phyloP scores from a whole-genome alignment of 257 asterid species.

The Euphrasia confusa region DNA sequence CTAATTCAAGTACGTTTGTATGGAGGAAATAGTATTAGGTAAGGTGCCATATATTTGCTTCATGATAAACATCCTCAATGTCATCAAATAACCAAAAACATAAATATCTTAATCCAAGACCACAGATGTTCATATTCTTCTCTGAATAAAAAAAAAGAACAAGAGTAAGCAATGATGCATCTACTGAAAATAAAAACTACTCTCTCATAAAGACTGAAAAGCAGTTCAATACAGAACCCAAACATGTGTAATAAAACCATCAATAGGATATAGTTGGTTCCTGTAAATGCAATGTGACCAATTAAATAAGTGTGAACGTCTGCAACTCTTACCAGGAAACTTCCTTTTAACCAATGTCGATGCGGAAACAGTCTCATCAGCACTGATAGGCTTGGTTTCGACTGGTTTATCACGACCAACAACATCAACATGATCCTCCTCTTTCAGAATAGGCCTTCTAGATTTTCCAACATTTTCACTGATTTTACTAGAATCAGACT shows the following conservation, averaged over 20 bases:
- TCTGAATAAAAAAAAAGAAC: not conserved
- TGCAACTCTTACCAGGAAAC: constrained; percentile 42
- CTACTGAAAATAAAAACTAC: not conserved
- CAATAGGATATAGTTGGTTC: constrained; percentile 5
- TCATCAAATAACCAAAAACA: not conserved
- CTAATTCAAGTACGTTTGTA: not conserved
- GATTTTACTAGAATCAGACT: constrained; percentile 31
- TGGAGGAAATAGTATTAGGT: not conserved
- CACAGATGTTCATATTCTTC: not conserved
- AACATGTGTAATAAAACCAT: constrained; percentile 12
- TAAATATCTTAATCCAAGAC: not conserved
- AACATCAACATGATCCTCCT: constrained; percentile 51
- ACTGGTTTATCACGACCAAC: constrained; percentile 46
- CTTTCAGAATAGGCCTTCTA: constrained; percentile 30
- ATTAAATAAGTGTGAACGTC: not conserved
- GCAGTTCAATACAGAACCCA: not conserved
- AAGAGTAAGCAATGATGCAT: not conserved
- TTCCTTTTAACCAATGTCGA: constrained; percentile 55
- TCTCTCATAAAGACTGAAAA: not conserved
- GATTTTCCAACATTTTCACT: constrained; percentile 30
- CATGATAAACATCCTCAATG: not conserved
- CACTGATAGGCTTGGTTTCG: constrained; percentile 27
- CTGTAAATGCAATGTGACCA: not conserved
- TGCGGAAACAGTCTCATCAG: constrained; percentile 35
- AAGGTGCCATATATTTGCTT: not conserved